A percentile compares a stretch with the other conserved stretches of the same genome.
phyloP scores from a whole-genome alignment of 1,139 yeast species.

The Candida sanyaensis region DNA sequence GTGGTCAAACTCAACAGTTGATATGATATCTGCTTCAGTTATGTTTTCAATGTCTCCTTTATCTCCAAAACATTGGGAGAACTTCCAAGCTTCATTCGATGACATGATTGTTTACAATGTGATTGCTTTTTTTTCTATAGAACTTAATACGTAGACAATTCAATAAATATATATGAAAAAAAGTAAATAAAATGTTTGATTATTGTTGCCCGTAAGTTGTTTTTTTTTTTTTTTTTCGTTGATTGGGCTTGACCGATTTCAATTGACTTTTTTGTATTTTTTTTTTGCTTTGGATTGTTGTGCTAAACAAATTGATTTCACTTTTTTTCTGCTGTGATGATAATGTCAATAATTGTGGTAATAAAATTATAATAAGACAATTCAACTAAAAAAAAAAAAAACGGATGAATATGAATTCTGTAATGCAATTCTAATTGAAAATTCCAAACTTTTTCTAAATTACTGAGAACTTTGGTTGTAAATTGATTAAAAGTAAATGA shows the following conservation, averaged over 20 bases:
- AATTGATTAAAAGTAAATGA: not conserved
- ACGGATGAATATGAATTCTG: too few species aligned
- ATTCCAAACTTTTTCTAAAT: too few species aligned
- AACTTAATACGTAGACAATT: not conserved
- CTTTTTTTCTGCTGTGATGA: not conserved
- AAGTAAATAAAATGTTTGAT: not conserved
- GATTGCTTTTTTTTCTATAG: not conserved
- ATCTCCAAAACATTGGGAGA: slow-evolving; percentile 95
- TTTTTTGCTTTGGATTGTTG: not conserved
- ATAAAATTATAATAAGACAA: too few species aligned
- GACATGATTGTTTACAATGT: slow-evolving; percentile 11
- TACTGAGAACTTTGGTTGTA: too few species aligned
- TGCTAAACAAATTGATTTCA: not conserved
- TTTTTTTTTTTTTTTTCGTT: slow-evolving; percentile 1
- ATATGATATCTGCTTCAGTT: slow-evolving; percentile 96
- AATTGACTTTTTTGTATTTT: not conserved
- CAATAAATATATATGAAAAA: too few species aligned
- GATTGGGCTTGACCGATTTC: slow-evolving; percentile 2
- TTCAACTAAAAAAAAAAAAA: too few species aligned
- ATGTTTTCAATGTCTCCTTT: slow-evolving; percentile 95
- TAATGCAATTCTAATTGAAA: too few species aligned
- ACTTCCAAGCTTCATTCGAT: slow-evolving; percentile 56
- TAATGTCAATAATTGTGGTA: not conserved
- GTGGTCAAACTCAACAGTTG: slow-evolving; percentile 95
- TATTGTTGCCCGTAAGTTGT: slow-evolving; percentile 1